Percentiles rank a stretch among this genome's conserved stretches.
phyloP scores from a whole-genome alignment of 169 alveolate species.

The Cryptosporidium sp. region DNA sequence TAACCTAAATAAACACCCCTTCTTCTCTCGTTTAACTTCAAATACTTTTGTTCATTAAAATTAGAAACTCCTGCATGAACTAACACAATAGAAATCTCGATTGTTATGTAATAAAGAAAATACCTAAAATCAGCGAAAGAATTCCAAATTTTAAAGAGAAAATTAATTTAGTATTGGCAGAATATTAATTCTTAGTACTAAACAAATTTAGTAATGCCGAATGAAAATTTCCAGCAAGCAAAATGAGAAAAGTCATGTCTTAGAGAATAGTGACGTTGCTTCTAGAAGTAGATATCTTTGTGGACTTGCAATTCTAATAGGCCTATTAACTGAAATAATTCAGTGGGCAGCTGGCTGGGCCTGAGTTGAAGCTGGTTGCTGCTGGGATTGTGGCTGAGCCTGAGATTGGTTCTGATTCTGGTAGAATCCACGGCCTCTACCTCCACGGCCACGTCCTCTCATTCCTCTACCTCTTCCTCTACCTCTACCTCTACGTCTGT shows the following conservation, averaged over 20 bases:
- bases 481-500: conserved; percentile 67
- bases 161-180: conserved; percentile 14
- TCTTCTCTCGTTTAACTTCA: background rate
- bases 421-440: conserved; percentile 77
- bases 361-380: conserved; percentile 1
- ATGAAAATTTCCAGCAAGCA: conserved; percentile 19
- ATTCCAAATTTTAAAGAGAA: background rate
- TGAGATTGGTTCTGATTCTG: conserved; percentile 29
- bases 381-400: conserved; percentile 39
- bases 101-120: background rate
- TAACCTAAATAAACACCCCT: too few species aligned
- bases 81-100: background rate
- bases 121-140: background rate
- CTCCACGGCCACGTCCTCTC: conserved; percentile 77
- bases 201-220: conserved; percentile 5
- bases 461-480: conserved; percentile 73
- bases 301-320: background rate
- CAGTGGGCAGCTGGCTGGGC: conserved; percentile 10
- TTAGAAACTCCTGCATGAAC: background rate
- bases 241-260: conserved; percentile 26
- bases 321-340: background rate
- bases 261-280: conserved; percentile 29
- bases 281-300: background rate
- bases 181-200: conserved; percentile 11
- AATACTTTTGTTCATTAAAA: background rate